Conservation (phyloP, 2,329 filamentous ascomycete species). For the Botrytis byssoidea region DNA sequence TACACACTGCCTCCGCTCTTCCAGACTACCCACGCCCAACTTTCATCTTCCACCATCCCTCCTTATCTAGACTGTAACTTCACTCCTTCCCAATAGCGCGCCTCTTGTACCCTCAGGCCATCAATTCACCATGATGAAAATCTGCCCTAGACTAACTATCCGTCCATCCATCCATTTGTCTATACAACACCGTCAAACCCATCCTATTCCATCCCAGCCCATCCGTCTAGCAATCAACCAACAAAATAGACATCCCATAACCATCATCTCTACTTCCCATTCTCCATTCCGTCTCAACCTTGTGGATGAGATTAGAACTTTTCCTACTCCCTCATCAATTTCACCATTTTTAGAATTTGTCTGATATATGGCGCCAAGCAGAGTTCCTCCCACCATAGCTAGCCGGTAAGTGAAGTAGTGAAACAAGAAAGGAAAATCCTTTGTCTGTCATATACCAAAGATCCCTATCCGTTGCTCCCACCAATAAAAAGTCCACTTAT, state of each 20-base stretch:
- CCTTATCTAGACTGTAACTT: slow-evolving; percentile 11
- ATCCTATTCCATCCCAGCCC: slow-evolving; percentile 23
- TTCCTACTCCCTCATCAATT: slow-evolving; percentile 6
- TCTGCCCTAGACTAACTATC: background rate
- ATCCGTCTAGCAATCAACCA: slow-evolving; percentile 24
- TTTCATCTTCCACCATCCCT: background rate
- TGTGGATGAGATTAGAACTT: background rate
- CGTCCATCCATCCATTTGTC: slow-evolving; percentile 5
- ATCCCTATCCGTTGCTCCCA: slow-evolving; percentile 17
- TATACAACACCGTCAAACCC: slow-evolving; percentile 17
- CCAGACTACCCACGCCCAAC: background rate
- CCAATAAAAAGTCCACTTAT: slow-evolving; percentile 23
- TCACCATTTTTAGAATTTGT: slow-evolving; percentile 23
- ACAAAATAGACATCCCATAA: slow-evolving; percentile 25
- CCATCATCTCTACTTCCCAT: slow-evolving; percentile 22
- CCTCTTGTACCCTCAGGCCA: background rate
- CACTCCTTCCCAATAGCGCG: slow-evolving; percentile 3
- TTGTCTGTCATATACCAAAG: slow-evolving; percentile 29
- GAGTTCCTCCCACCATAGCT: background rate
- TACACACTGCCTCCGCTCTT: background rate
- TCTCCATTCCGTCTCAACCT: slow-evolving; percentile 4
- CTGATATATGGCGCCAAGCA: slow-evolving; percentile 32
- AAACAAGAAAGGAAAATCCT: slow-evolving; percentile 16
- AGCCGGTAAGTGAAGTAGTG: slow-evolving; percentile 16
- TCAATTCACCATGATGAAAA: slow-evolving; percentile 6